Percentiles rank a stretch among this genome's conserved stretches.
phyloP scores from a whole-genome alignment of 2,329 filamentous ascomycete species.

The Cordyceps tenuipes region DNA sequence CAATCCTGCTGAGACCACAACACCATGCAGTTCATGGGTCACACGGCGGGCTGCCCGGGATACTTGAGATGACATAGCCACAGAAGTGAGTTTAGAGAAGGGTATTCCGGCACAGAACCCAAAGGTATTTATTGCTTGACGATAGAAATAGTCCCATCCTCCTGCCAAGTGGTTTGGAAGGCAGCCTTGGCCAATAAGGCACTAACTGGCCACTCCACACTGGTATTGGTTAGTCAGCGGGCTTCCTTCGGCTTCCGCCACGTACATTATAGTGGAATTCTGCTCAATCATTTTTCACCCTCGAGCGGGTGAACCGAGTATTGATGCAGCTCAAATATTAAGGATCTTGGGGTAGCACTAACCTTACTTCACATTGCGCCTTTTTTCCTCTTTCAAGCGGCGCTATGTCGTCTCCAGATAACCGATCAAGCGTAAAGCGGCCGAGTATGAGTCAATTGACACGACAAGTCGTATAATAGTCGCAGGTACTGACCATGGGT shows the following conservation, averaged over 20 bases:
- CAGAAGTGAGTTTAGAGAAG: not conserved
- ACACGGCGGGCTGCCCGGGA: conserved; percentile 34
- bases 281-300: conserved; percentile 2
- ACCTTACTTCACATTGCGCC: not conserved
- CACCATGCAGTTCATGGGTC: conserved; percentile 49
- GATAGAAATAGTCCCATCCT: not conserved
- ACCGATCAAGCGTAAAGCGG: conserved; percentile 33
- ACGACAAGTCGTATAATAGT: not conserved
- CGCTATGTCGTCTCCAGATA: conserved; percentile 33
- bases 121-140: not conserved
- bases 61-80: conserved; percentile 32
- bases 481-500: not conserved
- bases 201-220: not conserved
- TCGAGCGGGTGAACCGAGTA: not conserved
- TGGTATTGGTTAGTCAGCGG: conserved; percentile 2
- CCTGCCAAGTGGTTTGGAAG: not conserved
- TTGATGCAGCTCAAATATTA: not conserved
- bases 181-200: not conserved
- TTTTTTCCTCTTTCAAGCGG: not conserved
- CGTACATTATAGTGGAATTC: not conserved
- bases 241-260: not conserved
- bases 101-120: not conserved
- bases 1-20: conserved; percentile 69
- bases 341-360: not conserved
- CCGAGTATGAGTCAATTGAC: conserved; percentile 29